These are phyloP conservation scores for Opeltia flavorubescens DNA, from an alignment of 495 filamentous ascomycete genomes.

Conservation along the genomic window DNA sequence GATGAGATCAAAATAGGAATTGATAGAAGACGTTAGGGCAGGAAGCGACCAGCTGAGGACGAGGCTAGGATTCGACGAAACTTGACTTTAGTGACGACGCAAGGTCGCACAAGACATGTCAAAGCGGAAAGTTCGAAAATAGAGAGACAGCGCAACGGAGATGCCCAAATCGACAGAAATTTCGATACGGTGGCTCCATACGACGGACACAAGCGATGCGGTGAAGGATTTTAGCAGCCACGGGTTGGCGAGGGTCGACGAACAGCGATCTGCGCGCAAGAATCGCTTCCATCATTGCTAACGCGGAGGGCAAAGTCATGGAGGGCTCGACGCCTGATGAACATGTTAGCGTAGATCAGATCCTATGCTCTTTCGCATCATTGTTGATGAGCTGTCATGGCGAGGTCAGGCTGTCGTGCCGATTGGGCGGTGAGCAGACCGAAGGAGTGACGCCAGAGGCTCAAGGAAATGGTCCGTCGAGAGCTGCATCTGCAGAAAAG, in stretches of 20 bases:
- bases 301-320: background rate
- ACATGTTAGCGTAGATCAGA: background rate
- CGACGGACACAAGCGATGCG: background rate
- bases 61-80: too few species aligned
- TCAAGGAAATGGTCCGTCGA: background rate
- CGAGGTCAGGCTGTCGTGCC: background rate
- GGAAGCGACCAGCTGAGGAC: too few species aligned
- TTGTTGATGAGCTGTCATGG: constrained; percentile 3
- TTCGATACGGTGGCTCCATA: background rate
- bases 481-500: too few species aligned
- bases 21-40: background rate
- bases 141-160: background rate
- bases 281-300: background rate
- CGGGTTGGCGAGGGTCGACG: background rate
- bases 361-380: too few species aligned
- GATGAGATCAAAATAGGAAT: background rate
- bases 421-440: constrained; percentile 3
- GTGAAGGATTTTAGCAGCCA: background rate
- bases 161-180: background rate
- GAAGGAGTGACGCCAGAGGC: background rate
- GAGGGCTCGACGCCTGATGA: background rate
- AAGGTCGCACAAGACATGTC: background rate
- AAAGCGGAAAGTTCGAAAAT: background rate
- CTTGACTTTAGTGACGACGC: background rate
- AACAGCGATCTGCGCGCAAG: background rate